Evolutionary conservation across 163 green algal genomes (phyloP), one percentile per base, ranked within the genome.

Genomic region (Volvox carteri): DNA sequence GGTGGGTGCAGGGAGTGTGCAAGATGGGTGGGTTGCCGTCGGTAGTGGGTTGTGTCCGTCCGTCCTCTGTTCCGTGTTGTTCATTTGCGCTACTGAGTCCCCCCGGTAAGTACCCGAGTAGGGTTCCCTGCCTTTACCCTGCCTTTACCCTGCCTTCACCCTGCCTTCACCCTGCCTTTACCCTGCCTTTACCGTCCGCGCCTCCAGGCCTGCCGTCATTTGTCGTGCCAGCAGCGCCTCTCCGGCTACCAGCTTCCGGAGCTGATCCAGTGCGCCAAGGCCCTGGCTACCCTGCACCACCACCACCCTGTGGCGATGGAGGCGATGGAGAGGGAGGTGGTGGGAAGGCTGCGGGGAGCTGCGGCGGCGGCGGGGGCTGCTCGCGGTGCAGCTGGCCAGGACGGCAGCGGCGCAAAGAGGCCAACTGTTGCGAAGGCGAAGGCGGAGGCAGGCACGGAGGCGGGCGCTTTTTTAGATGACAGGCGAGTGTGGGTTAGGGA

Each of bases 181-280:
- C 48, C 12, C 48, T 58, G 12, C 48, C 48, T 58, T 14, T 11
- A 14, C 48, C 48, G 48, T 58, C 48, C 12, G 48, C 48, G 12
- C 48, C 48, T 11, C 62, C 73, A 77, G 85, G 68, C 56, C 19
- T 87, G 81, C 25, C 46, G 30, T 5, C 81, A 80, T 33, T 46
- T 87, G 65, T 39, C 9, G 25, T 70, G 52, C 16, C 25, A 28
- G 65, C 30, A 42, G 65, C 65, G 8, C 11, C 75, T 91, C 33
- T 4, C 23, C 21, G 8, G 0, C 68, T 85, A 60, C 67, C 16
- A 46, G 21, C n/a, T 41, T 33, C 78, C 85, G 78, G 67, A 88
- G 48, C 14, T 91, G 25, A n/a, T 68, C n/a, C 86, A 91, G 76
- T 78, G 48, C 1, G 41, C 78, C 37, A 87, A 78, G 86, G 86